These are phyloP conservation scores for Agaricus blazei DNA, from an alignment of 768 basidiomycete species.

Conservation along the genomic window DNA sequence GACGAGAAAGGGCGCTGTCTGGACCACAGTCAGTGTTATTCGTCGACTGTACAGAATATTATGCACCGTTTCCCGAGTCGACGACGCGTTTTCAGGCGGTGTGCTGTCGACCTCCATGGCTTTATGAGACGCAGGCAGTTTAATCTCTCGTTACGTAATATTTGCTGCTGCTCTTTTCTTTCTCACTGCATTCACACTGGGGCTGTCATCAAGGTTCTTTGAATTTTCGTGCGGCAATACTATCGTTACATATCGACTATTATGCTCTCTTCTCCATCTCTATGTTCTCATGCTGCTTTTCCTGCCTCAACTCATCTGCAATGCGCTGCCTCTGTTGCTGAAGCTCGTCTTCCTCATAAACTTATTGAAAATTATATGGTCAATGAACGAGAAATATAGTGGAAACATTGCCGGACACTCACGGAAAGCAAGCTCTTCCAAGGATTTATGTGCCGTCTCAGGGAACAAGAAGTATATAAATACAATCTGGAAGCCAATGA, in stretches of 20 bases:
- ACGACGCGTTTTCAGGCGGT: slow-evolving; percentile 38
- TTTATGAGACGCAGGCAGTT: not conserved
- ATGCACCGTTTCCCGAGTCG: slow-evolving; percentile 56
- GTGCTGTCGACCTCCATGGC: slow-evolving; percentile 15
- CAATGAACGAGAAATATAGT: not conserved
- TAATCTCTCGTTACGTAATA: slow-evolving; percentile 1
- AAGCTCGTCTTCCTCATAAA: slow-evolving; percentile 39
- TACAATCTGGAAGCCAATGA: slow-evolving; percentile 45
- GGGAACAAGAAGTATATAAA: slow-evolving; percentile 62
- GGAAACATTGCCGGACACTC: slow-evolving; percentile 15
- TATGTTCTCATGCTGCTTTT: slow-evolving; percentile 10
- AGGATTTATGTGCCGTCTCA: slow-evolving; percentile 47
- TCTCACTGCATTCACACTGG: not conserved
- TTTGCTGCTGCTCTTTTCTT: not conserved
- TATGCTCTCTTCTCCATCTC: not conserved
- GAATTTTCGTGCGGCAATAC: no score
- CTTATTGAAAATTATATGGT: slow-evolving; percentile 15
- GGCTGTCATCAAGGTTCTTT: no score
- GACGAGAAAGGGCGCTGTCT: slow-evolving; percentile 82
- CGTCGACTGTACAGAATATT: not conserved
- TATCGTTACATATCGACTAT: not conserved
- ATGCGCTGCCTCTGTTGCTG: slow-evolving; percentile 37
- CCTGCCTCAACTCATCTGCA: slow-evolving; percentile 30
- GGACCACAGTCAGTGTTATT: not conserved
- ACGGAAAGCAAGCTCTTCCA: slow-evolving; percentile 61